phyloP scores from a whole-genome alignment of 345 rosid species.

The Gossypium arboreum region DNA sequence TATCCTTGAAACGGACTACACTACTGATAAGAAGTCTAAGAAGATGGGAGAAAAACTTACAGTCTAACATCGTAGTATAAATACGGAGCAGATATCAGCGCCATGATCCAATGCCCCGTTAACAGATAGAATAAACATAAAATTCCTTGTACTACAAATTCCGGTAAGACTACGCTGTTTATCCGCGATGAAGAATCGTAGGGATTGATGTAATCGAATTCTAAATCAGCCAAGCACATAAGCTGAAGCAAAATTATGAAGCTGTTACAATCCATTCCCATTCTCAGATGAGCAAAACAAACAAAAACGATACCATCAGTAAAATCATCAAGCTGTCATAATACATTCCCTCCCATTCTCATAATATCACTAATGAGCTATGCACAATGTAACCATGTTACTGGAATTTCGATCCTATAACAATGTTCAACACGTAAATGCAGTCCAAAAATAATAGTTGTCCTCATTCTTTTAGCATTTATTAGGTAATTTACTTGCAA shows the following conservation, averaged over 20 bases:
- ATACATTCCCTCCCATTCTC: too few species aligned
- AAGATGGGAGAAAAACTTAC: conserved; percentile 22
- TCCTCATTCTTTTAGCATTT: neutral
- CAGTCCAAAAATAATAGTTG: too few species aligned
- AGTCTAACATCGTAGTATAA: conserved; percentile 56
- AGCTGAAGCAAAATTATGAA: conserved; percentile 41
- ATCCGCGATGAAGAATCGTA: conserved; percentile 66
- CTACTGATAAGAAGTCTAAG: neutral
- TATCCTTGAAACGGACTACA: neutral
- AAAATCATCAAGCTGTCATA: too few species aligned
- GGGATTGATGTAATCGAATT: conserved; percentile 71
- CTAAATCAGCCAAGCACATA: conserved; percentile 66
- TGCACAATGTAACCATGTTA: too few species aligned
- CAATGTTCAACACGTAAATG: too few species aligned
- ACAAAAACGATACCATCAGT: too few species aligned
- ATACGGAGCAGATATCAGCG: conserved; percentile 50
- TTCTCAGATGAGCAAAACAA: too few species aligned
- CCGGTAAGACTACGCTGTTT: conserved; percentile 32
- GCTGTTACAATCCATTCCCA: neutral
- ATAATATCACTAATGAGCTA: too few species aligned
- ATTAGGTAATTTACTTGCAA: neutral
- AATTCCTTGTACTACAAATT: conserved; percentile 37
- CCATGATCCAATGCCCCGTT: conserved; percentile 70
- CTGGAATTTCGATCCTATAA: too few species aligned
- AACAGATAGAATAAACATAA: conserved; percentile 44